Evolutionary conservation across 2,329 filamentous ascomycete genomes (phyloP).

Genomic region (Hymenoscyphus scutula): DNA sequence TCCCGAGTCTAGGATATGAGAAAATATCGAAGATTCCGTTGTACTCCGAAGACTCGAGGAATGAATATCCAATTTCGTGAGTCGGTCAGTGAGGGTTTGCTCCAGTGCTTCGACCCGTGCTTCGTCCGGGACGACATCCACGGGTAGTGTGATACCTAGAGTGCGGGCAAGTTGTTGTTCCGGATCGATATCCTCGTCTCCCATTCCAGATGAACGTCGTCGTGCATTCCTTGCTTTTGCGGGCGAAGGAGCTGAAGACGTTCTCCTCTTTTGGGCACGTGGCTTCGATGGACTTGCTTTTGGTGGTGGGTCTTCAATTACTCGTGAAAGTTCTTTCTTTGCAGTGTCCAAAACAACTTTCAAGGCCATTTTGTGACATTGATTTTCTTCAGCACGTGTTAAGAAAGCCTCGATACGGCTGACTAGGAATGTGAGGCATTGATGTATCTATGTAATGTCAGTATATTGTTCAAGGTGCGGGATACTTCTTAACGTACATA

Average conservation of each 20-base stretch:
- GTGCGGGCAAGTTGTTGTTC: slow-evolving; percentile 45
- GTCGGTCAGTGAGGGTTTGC: slow-evolving; percentile 39
- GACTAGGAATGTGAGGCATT: slow-evolving; percentile 52
- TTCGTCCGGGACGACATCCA: slow-evolving; percentile 32
- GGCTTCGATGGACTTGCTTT: slow-evolving; percentile 21
- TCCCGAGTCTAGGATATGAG: slow-evolving; percentile 47
- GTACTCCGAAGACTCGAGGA: slow-evolving; percentile 47
- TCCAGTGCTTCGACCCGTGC: slow-evolving; percentile 32
- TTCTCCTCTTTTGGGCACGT: slow-evolving; percentile 23
- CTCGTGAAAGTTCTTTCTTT: slow-evolving; percentile 42
- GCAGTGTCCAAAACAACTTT: slow-evolving; percentile 44
- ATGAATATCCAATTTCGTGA: slow-evolving; percentile 45
- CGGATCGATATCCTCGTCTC: slow-evolving; percentile 39
- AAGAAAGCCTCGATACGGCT: slow-evolving; percentile 46
- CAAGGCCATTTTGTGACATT: slow-evolving; percentile 45
- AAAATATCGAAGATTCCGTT: slow-evolving; percentile 45
- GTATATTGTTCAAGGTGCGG: not conserved
- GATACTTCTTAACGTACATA: slow-evolving; percentile 45
- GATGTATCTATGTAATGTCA: slow-evolving; percentile 44
- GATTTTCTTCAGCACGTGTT: slow-evolving; percentile 43
- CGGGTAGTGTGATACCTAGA: slow-evolving; percentile 45
- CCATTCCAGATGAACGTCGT: slow-evolving; percentile 37
- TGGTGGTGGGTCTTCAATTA: slow-evolving; percentile 10
- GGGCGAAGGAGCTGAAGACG: slow-evolving; percentile 22
- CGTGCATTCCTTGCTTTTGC: slow-evolving; percentile 31